A percentile compares a stretch with the other conserved stretches of the same genome.
These are phyloP conservation scores for Skeletonema tropicum DNA, from an alignment of 108 stramenopile species.

Conservation along the genomic window DNA sequence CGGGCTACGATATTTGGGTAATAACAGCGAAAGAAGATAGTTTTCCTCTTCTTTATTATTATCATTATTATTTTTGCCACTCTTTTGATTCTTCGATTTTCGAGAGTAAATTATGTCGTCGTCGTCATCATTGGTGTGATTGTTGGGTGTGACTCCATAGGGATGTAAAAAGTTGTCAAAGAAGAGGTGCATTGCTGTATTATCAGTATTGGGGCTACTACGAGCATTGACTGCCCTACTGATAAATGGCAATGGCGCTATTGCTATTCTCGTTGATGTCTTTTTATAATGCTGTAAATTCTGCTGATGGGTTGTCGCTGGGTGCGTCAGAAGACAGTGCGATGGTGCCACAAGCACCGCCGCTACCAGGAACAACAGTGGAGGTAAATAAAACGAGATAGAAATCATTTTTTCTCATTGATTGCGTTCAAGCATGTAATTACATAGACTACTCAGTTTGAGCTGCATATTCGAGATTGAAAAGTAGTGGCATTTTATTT, in stretches of 20 bases:
- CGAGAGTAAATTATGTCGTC: neutral
- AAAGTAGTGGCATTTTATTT: too few species aligned
- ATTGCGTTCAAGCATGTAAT: too few species aligned
- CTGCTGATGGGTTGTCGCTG: neutral
- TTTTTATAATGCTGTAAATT: too few species aligned
- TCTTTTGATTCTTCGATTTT: neutral
- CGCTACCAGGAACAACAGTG: neutral
- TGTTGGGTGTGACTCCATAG: constrained; percentile 29
- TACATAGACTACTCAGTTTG: too few species aligned
- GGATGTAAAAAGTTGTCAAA: constrained; percentile 40
- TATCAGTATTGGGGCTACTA: too few species aligned
- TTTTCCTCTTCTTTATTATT: constrained; percentile 5
- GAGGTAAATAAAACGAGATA: neutral
- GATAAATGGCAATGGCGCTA: neutral
- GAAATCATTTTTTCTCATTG: neutral
- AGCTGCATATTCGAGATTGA: too few species aligned
- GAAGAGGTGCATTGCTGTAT: neutral
- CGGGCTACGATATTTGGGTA: constrained; percentile 13
- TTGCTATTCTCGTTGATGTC: neutral
- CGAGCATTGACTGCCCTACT: too few species aligned
- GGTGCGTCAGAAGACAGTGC: neutral
- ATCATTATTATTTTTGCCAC: neutral
- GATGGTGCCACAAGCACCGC: neutral
- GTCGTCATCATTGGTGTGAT: neutral
- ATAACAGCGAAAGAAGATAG: constrained; percentile 16